Percentiles rank a stretch among this genome's conserved stretches.
Conservation (phyloP, 495 filamentous ascomycete genomes). For the Talaromyces stipitatus region DNA sequence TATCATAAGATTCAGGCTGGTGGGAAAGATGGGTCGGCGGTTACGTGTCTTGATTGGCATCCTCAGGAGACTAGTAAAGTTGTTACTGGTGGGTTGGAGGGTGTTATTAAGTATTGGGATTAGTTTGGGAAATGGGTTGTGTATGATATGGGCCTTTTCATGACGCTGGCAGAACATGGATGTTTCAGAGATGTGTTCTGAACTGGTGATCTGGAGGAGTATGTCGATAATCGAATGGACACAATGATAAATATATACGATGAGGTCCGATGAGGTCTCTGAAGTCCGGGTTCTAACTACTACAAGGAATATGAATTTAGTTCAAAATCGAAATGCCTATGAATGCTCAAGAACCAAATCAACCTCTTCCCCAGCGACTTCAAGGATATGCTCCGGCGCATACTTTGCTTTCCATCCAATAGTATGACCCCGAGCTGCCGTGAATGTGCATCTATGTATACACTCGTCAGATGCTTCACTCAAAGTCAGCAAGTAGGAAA, state of each 20-base stretch:
- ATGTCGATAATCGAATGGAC: too few relatives aligned
- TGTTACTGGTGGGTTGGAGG: constrained; percentile 82
- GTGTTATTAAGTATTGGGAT: constrained; percentile 93
- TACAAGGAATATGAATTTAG: too few relatives aligned
- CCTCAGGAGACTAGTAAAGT: constrained; percentile 93
- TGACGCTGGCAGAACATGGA: neutral
- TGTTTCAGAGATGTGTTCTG: neutral
- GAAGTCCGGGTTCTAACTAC: too few relatives aligned
- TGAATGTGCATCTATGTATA: constrained; percentile 27
- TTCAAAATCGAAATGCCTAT: neutral
- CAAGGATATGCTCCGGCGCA: constrained; percentile 30
- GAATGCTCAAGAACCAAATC: constrained; percentile 22
- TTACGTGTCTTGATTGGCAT: constrained; percentile 85
- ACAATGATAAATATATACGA: too few relatives aligned
- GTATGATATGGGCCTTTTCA: neutral
- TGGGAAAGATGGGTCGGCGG: constrained; percentile 52
- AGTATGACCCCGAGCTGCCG: constrained; percentile 22
- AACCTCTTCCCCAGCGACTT: constrained; percentile 31
- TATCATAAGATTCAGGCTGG: constrained; percentile 86
- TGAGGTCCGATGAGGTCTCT: too few relatives aligned
- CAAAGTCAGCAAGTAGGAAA: neutral
- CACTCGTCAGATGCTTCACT: neutral
- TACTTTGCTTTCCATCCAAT: constrained; percentile 36
- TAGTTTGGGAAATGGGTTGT: constrained; percentile 26
- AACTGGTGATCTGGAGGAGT: too few relatives aligned